Conservation (phyloP, 2,329 filamentous ascomycete genomes). For the Zasmidium angulare region DNA sequence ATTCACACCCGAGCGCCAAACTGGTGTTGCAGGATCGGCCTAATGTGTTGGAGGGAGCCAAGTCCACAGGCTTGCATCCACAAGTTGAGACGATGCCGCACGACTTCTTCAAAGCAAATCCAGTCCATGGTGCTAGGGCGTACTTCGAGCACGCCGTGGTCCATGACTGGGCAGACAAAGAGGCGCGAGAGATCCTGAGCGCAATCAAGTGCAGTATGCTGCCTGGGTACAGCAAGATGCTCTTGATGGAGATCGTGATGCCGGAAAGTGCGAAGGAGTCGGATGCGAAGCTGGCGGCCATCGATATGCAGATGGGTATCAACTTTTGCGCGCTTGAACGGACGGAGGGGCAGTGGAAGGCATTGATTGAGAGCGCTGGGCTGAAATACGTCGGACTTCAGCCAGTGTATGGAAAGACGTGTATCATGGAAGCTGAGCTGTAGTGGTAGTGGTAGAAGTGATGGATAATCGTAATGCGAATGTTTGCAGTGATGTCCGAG, state of each 20-base stretch:
- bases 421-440: constrained; percentile 7
- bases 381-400: constrained; percentile 7
- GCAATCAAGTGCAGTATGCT: constrained; percentile 25
- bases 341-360: constrained; percentile 41
- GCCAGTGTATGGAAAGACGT: not conserved
- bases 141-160: constrained; percentile 28
- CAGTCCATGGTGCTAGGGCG: constrained; percentile 28
- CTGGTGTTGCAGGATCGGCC: constrained; percentile 13
- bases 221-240: constrained; percentile 24
- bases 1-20: not conserved
- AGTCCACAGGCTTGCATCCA: not conserved
- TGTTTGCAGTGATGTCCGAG: no score
- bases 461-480: not conserved
- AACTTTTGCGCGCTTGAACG: constrained; percentile 39
- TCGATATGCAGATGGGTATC: constrained; percentile 47
- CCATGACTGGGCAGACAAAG: constrained; percentile 27
- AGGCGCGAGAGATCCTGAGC: constrained; percentile 20
- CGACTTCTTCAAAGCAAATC: constrained; percentile 23
- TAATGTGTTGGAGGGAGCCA: constrained; percentile 2
- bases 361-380: constrained; percentile 17
- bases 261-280: constrained; percentile 18
- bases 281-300: constrained; percentile 10
- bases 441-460: not conserved
- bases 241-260: constrained; percentile 29
- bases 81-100: constrained; percentile 12